Percentiles rank a stretch among this genome's conserved stretches.
phyloP scores from a whole-genome alignment of 75 land plant genomes.

The Picea glauca region DNA sequence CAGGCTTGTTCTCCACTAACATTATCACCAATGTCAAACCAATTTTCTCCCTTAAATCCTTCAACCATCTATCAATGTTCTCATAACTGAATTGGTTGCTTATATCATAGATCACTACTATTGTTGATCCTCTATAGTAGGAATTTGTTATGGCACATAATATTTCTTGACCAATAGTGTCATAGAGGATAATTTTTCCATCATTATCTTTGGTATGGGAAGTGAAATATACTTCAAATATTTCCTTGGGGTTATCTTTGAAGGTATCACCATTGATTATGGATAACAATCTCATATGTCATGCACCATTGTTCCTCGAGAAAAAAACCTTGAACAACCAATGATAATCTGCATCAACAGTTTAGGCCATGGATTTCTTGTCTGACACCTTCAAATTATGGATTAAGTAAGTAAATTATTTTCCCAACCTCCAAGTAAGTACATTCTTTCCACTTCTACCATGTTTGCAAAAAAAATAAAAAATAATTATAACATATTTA shows the following conservation, averaged over 20 bases:
- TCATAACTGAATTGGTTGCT: not conserved
- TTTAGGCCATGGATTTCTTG: not conserved
- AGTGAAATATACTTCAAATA: conserved; percentile 38
- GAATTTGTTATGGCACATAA: not conserved
- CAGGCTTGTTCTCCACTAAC: conserved; percentile 26
- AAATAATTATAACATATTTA: too few relatives aligned
- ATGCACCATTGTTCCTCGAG: conserved; percentile 25
- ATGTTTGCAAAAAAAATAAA: too few relatives aligned
- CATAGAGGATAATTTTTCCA: conserved; percentile 33
- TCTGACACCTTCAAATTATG: too few relatives aligned
- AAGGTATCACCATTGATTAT: conserved; percentile 22
- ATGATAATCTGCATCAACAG: conserved; percentile 24
- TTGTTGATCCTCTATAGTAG: not conserved
- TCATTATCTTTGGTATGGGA: conserved; percentile 20
- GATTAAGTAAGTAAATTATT: too few relatives aligned
- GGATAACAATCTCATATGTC: conserved; percentile 38
- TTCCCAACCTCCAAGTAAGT: too few relatives aligned
- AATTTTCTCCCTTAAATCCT: not conserved
- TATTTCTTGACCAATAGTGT: conserved; percentile 42
- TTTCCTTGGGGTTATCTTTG: conserved; percentile 27
- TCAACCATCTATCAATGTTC: not conserved
- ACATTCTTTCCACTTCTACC: too few relatives aligned
- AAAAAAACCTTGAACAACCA: conserved; percentile 39
- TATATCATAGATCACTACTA: not conserved
- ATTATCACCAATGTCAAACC: not conserved